Base-by-base conservation (phyloP, 164 flowering plant genomes). In the Vitis amurensis region DNA sequence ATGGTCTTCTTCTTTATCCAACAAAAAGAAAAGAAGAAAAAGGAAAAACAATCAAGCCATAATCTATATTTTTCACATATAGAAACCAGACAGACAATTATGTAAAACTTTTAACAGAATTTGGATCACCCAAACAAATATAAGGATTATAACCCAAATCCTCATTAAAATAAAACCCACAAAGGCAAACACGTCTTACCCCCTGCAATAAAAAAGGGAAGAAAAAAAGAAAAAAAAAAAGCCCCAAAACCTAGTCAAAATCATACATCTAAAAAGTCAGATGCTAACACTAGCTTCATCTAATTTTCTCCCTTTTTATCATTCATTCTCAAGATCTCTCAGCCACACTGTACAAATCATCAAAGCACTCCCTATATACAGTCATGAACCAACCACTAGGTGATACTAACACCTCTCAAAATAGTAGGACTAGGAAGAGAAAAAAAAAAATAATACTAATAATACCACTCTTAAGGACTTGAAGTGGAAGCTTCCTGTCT, bases 401-500 rank as follows among this genome's bases (percentile, higher is more conserved):
- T 69, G 62, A 68, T 50, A 68, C 61, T 74, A 17, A 37, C 44
- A 37, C 67, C 74, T 63, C 68, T 56, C 66, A 8, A 29, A 23
- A 50, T 14, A 9, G 14, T 50, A 15, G 9, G 14, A 48, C 27
- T 61, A 37, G 0, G 44, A 37, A 37, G 44, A 37, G 44, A 0
- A 37, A 37, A 48, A 63, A 14, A 44, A 57, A 50, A 59, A 53
- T 13, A 56, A 5, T 19, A 65, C 0, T 31, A 37, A 6, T 37
- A 37, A 15, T 59, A 52, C 64, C 59, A 30, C 61, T 15, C 29
- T 61, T 64, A 77, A 62, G 90, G 83, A 67, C 81, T 83, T 55
- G 89, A 83, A 55, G 83, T 63, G 7, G 87, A 78, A 10, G 83
- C 88, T 76, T 86, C 97, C 60, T 86, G 87, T 72, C 98, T 88